Base-by-base conservation (phyloP, 768 basidiomycete genomes). In the Trametes cingulata region DNA sequence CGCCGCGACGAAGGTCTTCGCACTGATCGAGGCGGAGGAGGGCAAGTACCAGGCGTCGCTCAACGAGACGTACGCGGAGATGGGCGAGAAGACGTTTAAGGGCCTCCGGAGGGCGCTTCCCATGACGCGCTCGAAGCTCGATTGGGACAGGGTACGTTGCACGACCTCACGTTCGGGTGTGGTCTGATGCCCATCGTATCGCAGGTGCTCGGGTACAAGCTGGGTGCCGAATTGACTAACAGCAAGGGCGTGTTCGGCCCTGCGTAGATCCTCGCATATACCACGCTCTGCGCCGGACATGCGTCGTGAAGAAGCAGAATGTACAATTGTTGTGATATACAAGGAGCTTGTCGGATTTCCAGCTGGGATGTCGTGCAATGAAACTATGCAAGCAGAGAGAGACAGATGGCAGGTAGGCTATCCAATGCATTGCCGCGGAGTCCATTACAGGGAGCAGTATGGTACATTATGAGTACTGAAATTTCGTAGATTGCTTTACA, bases 11-110 rank as follows among this genome's bases (percentile, higher is more conserved):
- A 90, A 91, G 71, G 81, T 95, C 43, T 74, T 97, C 59, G 91
- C 91, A 0, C 78, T 95, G 60, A 86, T 93, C 56, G 88, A 86
- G 67, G 82, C 85, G 17, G 93, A 96, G 69, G 90, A 94, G 71
- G 78, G 84, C 13, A 82, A 81, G 63, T 91, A 95, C 69, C 94
- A 98, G 69, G 76, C 80, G 0, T 86, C 88, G 15, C 72, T 98
- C 54, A 91, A 86, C 67, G 88, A 89, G 46, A 82, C 90, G 15
- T 97, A 98, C 69, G 85, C 87, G 41, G 87, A 91, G 65, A 88
- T 99, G 85, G 85, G 90, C 40, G 95, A 98, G 68, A 94, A 93
- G 75, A 90, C 91, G 0, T 98, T 98, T 82, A 93, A 92, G 73
- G 86, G 89, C 6, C 79, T 99, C 51, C 80, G 97, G 65, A 82